Percentiles rank a stretch among this genome's conserved stretches.
phyloP scores from a whole-genome alignment of 2,329 filamentous ascomycete genomes.

The Paecilomyces sp. region DNA sequence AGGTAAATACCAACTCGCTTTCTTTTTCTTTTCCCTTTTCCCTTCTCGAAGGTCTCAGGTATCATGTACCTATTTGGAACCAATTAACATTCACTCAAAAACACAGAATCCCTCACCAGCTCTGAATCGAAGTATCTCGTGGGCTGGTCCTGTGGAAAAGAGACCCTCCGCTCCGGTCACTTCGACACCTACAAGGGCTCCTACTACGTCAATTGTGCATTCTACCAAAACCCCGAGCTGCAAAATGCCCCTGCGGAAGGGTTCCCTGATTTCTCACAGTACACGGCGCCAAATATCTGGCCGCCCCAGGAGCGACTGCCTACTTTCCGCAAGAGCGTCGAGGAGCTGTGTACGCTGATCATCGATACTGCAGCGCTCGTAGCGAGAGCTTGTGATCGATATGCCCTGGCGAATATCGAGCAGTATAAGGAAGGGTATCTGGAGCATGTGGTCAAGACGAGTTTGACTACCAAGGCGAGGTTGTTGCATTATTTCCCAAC shows the following conservation, averaged over 20 bases:
- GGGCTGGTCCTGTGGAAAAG: constrained; percentile 59
- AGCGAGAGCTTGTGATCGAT: constrained; percentile 81
- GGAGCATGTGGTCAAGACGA: constrained; percentile 77
- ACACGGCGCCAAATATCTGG: constrained; percentile 88
- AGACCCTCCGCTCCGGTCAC: constrained; percentile 54
- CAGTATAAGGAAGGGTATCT: constrained; percentile 73
- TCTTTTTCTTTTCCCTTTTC: background rate
- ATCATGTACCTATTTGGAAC: background rate
- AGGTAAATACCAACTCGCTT: constrained; percentile 41
- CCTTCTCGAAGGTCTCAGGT: constrained; percentile 3
- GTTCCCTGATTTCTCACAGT: constrained; percentile 65
- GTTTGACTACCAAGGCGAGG: constrained; percentile 82
- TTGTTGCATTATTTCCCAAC: constrained; percentile 85
- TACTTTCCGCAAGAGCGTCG: constrained; percentile 65
- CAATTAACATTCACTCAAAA: background rate
- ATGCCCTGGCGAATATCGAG: constrained; percentile 69
- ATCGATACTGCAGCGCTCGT: constrained; percentile 87
- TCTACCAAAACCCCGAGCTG: constrained; percentile 36
- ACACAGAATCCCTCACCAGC: constrained; percentile 33
- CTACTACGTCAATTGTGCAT: constrained; percentile 58
- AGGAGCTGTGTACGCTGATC: constrained; percentile 71
- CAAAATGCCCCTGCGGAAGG: constrained; percentile 29
- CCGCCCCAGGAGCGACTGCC: constrained; percentile 62
- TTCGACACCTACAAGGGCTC: constrained; percentile 59
- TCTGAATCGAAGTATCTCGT: constrained; percentile 52